Evolutionary conservation across 139 green algal genomes (phyloP).

Genomic region (Chlorella sp.): DNA sequence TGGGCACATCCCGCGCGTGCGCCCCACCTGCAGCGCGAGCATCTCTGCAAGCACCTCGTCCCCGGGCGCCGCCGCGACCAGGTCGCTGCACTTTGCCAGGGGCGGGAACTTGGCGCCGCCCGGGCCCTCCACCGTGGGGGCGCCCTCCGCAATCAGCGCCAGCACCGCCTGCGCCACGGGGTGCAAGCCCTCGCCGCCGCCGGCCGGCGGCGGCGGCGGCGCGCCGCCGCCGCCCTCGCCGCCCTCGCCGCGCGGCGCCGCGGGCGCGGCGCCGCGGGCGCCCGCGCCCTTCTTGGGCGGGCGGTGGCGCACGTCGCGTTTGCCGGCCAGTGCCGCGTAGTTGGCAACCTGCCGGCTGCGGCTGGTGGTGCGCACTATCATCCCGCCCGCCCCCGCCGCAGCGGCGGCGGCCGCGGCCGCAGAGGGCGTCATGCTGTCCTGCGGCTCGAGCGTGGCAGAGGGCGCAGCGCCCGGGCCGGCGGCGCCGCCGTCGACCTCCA

Average conservation of each 20-base stretch:
- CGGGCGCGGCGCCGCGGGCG: not conserved
- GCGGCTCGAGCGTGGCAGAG: not conserved
- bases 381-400: too few species aligned
- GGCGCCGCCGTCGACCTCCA: too few species aligned
- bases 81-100: slow-evolving; percentile 22
- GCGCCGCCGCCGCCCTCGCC: not conserved
- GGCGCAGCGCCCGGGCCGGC: too few species aligned
- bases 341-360: too few species aligned
- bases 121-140: not conserved
- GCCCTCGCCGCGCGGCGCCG: not conserved
- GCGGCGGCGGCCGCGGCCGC: too few species aligned
- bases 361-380: not conserved
- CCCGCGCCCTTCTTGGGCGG: not conserved
- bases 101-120: slow-evolving; percentile 62
- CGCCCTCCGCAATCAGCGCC: slow-evolving; percentile 38
- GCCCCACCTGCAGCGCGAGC: slow-evolving; percentile 63
- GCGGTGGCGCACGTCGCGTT: not conserved
- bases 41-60: slow-evolving; percentile 86
- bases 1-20: too few species aligned
- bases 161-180: slow-evolving; percentile 35
- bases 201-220: not conserved
- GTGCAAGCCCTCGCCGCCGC: slow-evolving; percentile 6
- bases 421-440: not conserved
- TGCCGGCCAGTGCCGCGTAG: too few species aligned
- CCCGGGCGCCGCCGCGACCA: slow-evolving; percentile 74